Conservation (phyloP, 257 asterid species). For the Capsicum baccatum region DNA sequence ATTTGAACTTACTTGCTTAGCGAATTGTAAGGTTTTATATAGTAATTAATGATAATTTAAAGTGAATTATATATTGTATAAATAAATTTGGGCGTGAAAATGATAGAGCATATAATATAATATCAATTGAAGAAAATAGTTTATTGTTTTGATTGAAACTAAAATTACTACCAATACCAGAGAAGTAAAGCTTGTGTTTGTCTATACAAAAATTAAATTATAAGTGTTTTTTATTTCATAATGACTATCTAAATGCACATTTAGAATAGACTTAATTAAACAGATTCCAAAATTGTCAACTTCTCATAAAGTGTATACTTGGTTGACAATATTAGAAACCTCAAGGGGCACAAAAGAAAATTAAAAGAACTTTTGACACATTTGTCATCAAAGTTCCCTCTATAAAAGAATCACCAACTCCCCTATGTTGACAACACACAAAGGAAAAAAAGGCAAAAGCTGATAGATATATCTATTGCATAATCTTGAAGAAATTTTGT, state of each 20-base stretch:
- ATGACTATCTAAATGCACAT: background rate
- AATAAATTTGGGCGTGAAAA: too few species aligned
- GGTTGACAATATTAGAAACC: background rate
- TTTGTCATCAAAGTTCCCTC: slow-evolving; percentile 13
- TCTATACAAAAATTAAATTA: too few species aligned
- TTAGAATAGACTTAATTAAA: background rate
- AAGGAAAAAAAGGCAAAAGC: background rate
- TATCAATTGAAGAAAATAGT: too few species aligned
- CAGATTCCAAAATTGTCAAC: background rate
- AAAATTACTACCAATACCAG: too few species aligned
- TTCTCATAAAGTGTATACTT: background rate
- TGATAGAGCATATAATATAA: too few species aligned
- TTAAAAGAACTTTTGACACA: background rate
- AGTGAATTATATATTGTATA: too few species aligned
- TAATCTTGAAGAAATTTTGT: slow-evolving; percentile 9
- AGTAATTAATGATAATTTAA: too few species aligned
- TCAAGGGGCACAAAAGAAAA: background rate
- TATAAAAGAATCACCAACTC: slow-evolving; percentile 21
- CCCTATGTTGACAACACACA: background rate
- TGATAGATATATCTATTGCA: background rate
- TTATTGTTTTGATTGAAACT: too few species aligned
- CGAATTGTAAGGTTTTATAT: too few species aligned
- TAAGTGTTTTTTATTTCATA: too few species aligned
- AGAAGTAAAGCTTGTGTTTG: too few species aligned
- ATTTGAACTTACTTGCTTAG: too few species aligned